A percentile compares a stretch with the other conserved stretches of the same genome.
Evolutionary conservation across 2,329 filamentous ascomycete species (phyloP).

Genomic region (Fusarium coffeatum): DNA sequence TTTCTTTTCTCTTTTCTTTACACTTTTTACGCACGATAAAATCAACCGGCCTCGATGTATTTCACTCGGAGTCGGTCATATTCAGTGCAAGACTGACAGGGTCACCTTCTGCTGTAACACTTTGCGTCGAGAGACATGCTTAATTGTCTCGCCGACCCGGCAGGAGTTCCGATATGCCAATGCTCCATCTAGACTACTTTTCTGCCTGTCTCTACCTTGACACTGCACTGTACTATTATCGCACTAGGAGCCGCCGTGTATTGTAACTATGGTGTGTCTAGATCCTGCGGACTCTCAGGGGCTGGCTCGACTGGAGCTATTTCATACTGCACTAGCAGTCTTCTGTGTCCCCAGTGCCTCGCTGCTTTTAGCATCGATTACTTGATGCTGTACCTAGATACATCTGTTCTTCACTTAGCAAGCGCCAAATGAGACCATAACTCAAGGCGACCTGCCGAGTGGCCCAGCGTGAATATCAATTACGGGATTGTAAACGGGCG

Average conservation of each 20-base stretch:
- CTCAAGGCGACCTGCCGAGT: conserved; percentile 18
- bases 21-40: conserved; percentile 68
- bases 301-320: neutral
- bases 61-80: conserved; percentile 68
- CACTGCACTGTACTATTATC: neutral
- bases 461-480: neutral
- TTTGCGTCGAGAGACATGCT: conserved; percentile 37
- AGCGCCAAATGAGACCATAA: neutral
- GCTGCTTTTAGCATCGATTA: neutral
- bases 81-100: conserved; percentile 67
- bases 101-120: conserved; percentile 42
- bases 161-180: conserved; percentile 49
- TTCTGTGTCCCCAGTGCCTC: conserved; percentile 4
- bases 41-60: conserved; percentile 67
- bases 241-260: neutral
- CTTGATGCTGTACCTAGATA: neutral
- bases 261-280: conserved; percentile 10
- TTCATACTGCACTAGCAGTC: neutral
- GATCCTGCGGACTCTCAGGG: conserved; percentile 20
- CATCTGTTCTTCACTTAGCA: neutral
- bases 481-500: neutral
- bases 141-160: conserved; percentile 43
- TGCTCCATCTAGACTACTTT: neutral
- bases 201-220: neutral
- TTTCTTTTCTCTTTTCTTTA: conserved; percentile 49